These are phyloP conservation scores for Hypoxylon sp. DNA, from an alignment of 2,329 filamentous ascomycete species.

Conservation along the genomic window DNA sequence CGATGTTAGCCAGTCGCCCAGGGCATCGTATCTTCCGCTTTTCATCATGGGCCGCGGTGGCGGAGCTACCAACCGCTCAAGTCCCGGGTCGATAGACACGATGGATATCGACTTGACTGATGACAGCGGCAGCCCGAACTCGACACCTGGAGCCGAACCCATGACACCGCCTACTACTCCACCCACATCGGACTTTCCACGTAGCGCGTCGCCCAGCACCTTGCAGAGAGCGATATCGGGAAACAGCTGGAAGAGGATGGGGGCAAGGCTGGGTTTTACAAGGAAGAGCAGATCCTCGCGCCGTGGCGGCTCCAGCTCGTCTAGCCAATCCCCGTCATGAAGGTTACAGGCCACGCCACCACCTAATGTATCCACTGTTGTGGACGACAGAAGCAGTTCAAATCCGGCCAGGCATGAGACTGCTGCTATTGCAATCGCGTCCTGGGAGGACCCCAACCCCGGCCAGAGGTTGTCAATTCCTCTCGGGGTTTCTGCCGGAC, in stretches of 20 bases:
- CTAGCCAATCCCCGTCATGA: constrained; percentile 59
- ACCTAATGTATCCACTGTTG: constrained; percentile 50
- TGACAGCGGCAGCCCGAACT: constrained; percentile 69
- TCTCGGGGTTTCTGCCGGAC: constrained; percentile 37
- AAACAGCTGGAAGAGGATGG: constrained; percentile 71
- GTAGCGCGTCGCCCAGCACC: constrained; percentile 60
- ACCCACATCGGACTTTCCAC: constrained; percentile 66
- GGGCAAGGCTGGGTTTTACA: constrained; percentile 66
- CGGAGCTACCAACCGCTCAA: constrained; percentile 51
- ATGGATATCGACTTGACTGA: constrained; percentile 64
- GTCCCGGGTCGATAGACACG: constrained; percentile 56
- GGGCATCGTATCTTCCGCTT: constrained; percentile 52
- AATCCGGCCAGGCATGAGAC: constrained; percentile 34
- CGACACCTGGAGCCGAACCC: constrained; percentile 64
- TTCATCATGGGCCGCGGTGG: constrained; percentile 51
- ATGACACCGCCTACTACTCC: constrained; percentile 80
- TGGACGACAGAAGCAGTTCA: constrained; percentile 37
- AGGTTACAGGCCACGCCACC: constrained; percentile 64
- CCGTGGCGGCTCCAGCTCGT: constrained; percentile 56
- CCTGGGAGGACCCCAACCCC: constrained; percentile 57
- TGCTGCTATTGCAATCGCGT: constrained; percentile 31
- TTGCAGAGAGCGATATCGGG: constrained; percentile 63
- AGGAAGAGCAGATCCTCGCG: constrained; percentile 59
- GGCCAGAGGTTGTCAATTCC: constrained; percentile 52
- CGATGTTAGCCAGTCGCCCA: constrained; percentile 55